Percentiles rank a stretch among this genome's conserved stretches.
Evolutionary conservation across 2,329 filamentous ascomycete genomes (phyloP).

Genomic region (Lecanosticta acicola): DNA sequence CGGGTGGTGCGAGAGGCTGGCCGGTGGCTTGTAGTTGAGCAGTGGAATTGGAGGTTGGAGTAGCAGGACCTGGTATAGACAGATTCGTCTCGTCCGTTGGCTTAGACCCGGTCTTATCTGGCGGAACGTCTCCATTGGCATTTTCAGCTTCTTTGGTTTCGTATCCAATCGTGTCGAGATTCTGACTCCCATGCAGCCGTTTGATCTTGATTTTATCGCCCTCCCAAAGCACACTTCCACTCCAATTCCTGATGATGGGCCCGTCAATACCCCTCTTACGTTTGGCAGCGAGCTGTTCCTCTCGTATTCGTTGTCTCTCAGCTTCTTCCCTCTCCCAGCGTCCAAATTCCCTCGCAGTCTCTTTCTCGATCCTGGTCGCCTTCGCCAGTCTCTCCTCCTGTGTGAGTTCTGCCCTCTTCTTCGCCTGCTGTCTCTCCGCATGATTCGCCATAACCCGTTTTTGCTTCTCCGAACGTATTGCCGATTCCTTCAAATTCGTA

Average conservation of each 20-base stretch:
- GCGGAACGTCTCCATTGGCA: conserved; percentile 8
- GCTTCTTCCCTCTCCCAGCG: conserved; percentile 93
- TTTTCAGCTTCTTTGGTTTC: conserved; percentile 8
- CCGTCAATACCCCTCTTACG: conserved; percentile 82
- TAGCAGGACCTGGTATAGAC: not conserved
- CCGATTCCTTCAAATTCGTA: conserved; percentile 67
- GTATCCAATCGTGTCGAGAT: conserved; percentile 25
- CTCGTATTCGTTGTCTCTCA: conserved; percentile 75
- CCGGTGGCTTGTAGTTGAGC: conserved; percentile 38
- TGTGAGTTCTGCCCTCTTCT: conserved; percentile 76
- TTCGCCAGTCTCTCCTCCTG: conserved; percentile 63
- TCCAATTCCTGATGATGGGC: conserved; percentile 88
- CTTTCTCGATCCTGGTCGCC: conserved; percentile 62
- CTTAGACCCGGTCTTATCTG: not conserved
- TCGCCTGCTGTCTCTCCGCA: conserved; percentile 56
- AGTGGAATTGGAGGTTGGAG: not conserved
- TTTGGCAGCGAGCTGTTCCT: conserved; percentile 76
- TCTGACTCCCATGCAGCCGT: conserved; percentile 32
- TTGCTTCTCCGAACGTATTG: conserved; percentile 64
- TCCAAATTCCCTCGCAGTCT: conserved; percentile 77
- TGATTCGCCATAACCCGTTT: conserved; percentile 59
- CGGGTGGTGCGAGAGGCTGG: too few relatives aligned
- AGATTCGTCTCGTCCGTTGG: not conserved
- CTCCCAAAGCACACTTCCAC: conserved; percentile 77
- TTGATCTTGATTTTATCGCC: conserved; percentile 64